A percentile compares a stretch with the other conserved stretches of the same genome.
phyloP scores from a whole-genome alignment of 2,329 filamentous ascomycete genomes.

The Aspergillus ibericus region DNA sequence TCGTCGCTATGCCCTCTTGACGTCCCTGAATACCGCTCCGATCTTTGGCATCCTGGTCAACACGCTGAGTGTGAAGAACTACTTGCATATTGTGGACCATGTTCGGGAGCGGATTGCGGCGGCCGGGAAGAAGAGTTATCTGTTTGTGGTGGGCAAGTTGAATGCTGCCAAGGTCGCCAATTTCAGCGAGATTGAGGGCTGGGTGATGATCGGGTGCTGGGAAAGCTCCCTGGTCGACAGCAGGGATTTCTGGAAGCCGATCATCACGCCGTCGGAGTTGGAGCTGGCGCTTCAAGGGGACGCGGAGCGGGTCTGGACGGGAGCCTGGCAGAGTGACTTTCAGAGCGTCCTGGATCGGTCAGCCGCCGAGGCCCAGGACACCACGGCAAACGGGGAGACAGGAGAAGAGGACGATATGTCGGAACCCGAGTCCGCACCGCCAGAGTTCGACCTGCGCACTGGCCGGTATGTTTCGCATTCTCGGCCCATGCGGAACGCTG shows the following conservation, averaged over 20 bases:
- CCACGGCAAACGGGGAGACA: constrained; percentile 26
- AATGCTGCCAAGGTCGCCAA: constrained; percentile 96
- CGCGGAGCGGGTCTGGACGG: constrained; percentile 76
- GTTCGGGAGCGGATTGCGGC: constrained; percentile 70
- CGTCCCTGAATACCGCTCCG: constrained; percentile 74
- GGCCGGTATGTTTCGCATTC: constrained; percentile 80
- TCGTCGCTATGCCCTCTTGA: constrained; percentile 83
- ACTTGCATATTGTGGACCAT: constrained; percentile 74
- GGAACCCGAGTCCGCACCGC: constrained; percentile 67
- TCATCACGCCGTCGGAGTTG: constrained; percentile 94
- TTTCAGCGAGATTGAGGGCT: constrained; percentile 91
- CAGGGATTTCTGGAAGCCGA: constrained; percentile 80
- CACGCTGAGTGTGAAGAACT: constrained; percentile 88
- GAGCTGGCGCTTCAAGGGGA: constrained; percentile 74
- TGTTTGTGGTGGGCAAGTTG: constrained; percentile 93
- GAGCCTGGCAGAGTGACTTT: constrained; percentile 86
- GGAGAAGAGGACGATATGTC: constrained; percentile 65
- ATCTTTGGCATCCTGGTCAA: constrained; percentile 95
- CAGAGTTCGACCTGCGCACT: constrained; percentile 89
- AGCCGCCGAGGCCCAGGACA: constrained; percentile 25
- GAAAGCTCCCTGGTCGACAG: constrained; percentile 91
- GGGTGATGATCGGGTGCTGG: constrained; percentile 98
- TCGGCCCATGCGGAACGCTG: constrained; percentile 44
- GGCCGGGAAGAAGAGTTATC: constrained; percentile 92
- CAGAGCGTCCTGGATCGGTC: constrained; percentile 60